phyloP scores from a whole-genome alignment of 352 stramenopile genomes.

The Pythium sp. region DNA sequence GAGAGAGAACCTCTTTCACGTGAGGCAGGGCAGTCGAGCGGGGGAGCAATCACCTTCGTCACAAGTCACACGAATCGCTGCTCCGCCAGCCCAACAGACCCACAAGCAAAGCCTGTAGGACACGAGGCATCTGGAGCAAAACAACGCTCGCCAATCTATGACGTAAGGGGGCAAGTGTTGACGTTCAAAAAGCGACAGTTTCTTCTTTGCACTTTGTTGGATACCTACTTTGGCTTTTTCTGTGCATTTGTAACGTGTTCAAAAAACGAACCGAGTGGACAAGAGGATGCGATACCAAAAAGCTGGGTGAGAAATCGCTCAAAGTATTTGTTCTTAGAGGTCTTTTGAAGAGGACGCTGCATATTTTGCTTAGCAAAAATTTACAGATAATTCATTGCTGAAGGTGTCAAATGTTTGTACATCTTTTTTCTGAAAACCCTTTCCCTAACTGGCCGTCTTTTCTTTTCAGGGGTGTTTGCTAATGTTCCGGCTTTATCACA shows the following conservation, averaged over 20 bases:
- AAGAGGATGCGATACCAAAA: not conserved
- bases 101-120: not conserved
- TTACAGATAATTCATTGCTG: not conserved
- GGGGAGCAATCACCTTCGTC: not conserved
- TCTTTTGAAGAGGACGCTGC: not conserved
- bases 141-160: not conserved
- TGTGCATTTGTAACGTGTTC: not conserved
- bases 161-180: not conserved
- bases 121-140: not conserved
- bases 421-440: not conserved
- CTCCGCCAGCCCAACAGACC: not conserved
- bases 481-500: conserved; percentile 16
- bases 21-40: not conserved
- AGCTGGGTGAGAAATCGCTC: conserved; percentile 1
- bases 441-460: not conserved
- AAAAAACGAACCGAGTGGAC: not conserved
- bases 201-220: not conserved
- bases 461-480: conserved; percentile 7
- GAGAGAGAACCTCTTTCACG: not conserved
- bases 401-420: not conserved
- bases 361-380: not conserved
- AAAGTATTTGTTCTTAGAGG: not conserved
- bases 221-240: conserved; percentile 1
- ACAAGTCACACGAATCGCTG: not conserved
- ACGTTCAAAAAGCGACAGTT: not conserved